Percentiles rank a stretch among this genome's conserved stretches.
phyloP scores from a whole-genome alignment of 495 filamentous ascomycete genomes.

The Lichenothelia convexa region DNA sequence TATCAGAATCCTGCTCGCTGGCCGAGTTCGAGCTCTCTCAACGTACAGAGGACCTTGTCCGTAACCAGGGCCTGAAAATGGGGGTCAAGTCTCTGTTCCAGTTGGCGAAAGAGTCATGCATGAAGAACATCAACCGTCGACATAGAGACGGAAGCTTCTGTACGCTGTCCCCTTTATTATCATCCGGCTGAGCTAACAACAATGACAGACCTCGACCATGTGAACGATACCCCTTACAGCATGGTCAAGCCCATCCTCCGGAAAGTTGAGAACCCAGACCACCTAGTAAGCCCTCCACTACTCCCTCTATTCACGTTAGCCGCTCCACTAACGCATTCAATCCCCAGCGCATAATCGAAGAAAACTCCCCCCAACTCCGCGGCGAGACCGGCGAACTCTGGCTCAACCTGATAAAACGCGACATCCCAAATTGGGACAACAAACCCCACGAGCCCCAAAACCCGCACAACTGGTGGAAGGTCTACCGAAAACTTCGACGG shows the following conservation, averaged over 20 bases:
- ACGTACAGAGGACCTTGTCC: too few relatives aligned
- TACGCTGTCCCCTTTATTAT: too few relatives aligned
- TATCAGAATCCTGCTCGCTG: too few relatives aligned
- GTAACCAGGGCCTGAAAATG: too few relatives aligned
- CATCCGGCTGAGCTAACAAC: too few relatives aligned
- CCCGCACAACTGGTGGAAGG: conserved; percentile 41
- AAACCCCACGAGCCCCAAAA: conserved; percentile 37
- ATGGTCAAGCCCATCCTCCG: conserved; percentile 40
- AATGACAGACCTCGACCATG: conserved; percentile 42
- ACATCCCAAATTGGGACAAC: conserved; percentile 42
- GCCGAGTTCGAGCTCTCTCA: too few relatives aligned
- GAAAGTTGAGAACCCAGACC: conserved; percentile 44
- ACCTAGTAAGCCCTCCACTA: conserved; percentile 33
- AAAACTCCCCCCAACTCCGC: conserved; percentile 43
- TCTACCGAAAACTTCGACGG: conserved; percentile 27
- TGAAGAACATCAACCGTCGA: too few relatives aligned
- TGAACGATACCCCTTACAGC: conserved; percentile 45
- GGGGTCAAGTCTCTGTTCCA: too few relatives aligned
- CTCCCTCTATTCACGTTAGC: neutral
- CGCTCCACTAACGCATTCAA: neutral
- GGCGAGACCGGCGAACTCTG: conserved; percentile 45
- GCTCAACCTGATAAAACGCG: conserved; percentile 46
- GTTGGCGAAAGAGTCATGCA: too few relatives aligned
- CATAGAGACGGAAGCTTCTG: too few relatives aligned
- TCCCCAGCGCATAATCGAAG: conserved; percentile 45